A percentile compares a stretch with the other conserved stretches of the same genome.
These are phyloP conservation scores for Grosmannia serpens DNA, from an alignment of 2,329 filamentous ascomycete species.

Conservation along the genomic window DNA sequence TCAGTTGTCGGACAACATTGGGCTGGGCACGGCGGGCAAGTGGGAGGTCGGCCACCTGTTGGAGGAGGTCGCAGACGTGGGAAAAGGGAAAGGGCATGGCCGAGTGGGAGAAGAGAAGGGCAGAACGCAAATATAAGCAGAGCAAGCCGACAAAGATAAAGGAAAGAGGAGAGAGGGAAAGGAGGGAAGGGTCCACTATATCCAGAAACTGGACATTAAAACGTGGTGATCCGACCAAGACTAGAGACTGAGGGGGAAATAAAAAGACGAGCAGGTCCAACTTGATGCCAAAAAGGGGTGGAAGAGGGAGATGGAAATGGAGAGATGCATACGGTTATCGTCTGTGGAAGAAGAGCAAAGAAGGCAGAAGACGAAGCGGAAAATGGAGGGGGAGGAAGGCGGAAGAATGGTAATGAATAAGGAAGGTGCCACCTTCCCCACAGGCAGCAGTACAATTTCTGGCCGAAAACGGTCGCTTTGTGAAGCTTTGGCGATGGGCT, in stretches of 20 bases:
- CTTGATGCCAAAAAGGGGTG: neutral
- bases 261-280: neutral
- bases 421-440: neutral
- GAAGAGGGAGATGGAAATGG: neutral
- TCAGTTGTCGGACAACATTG: conserved; percentile 15
- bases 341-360: too few species aligned
- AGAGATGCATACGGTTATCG: neutral
- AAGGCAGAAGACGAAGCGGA: neutral
- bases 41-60: conserved; percentile 44
- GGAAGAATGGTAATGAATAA: neutral
- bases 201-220: neutral
- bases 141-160: too few species aligned
- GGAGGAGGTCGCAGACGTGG: conserved; percentile 63
- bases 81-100: conserved; percentile 56
- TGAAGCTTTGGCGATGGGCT: neutral
- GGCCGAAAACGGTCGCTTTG: neutral
- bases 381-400: neutral
- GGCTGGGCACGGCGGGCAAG: conserved; percentile 18
- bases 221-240: neutral
- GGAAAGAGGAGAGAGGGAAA: neutral
- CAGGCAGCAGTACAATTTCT: neutral
- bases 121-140: too few species aligned
- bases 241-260: too few species aligned
- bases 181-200: neutral
- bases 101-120: neutral